Conservation (phyloP, 208 protist genomes). For the Trypanosoma scelopori region DNA sequence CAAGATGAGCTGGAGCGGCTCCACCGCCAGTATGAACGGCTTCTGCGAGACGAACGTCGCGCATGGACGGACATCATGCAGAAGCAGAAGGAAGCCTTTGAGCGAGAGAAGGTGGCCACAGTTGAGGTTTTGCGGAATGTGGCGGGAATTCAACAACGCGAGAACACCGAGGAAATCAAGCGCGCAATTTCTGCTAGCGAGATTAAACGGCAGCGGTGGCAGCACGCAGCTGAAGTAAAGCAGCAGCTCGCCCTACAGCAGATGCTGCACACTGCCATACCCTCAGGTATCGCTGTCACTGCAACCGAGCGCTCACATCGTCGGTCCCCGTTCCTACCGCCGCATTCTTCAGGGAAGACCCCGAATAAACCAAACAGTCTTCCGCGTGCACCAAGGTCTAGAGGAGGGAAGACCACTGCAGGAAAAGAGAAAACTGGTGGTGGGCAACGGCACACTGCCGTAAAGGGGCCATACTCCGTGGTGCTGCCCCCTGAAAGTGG, state of each 20-base stretch:
- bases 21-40: conserved; percentile 46
- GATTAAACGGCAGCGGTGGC: conserved; percentile 34
- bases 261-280: conserved; percentile 16
- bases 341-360: not conserved
- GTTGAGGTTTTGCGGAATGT: conserved; percentile 10
- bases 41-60: conserved; percentile 51
- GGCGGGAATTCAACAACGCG: not conserved
- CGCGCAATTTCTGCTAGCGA: conserved; percentile 41
- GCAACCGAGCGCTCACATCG: not conserved
- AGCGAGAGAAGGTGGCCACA: conserved; percentile 16
- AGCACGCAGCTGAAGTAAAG: conserved; percentile 49
- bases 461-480: conserved; percentile 26
- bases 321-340: not conserved
- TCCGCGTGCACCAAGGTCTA: not conserved
- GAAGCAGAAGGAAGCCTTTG: conserved; percentile 52
- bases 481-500: conserved; percentile 17
- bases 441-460: not conserved
- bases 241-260: conserved; percentile 39
- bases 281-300: not conserved
- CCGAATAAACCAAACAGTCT: not conserved
- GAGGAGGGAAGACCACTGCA: not conserved
- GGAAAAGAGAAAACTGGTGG: not conserved
- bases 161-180: conserved; percentile 29
- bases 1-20: conserved; percentile 52
- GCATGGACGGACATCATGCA: conserved; percentile 63